Percentiles rank a stretch among this genome's conserved stretches.
phyloP scores from a whole-genome alignment of 1,284 basidiomycete genomes.

The Pholiota adiposa region DNA sequence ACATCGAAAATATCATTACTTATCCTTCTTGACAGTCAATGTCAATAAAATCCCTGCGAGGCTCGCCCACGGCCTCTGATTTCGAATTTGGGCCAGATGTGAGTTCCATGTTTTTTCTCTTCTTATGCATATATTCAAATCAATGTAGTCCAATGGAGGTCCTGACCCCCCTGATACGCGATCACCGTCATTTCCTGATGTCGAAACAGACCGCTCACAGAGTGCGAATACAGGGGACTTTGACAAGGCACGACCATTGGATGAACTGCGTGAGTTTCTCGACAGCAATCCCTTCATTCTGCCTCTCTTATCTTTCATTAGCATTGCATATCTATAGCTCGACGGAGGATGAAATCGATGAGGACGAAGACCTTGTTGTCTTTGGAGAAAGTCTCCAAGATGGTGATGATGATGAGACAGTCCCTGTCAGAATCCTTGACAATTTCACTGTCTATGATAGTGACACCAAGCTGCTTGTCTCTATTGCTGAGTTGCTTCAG shows the following conservation, averaged over 20 bases:
- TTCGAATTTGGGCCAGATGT: constrained; percentile 20
- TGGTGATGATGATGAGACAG: constrained; percentile 33
- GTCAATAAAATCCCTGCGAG: constrained; percentile 3
- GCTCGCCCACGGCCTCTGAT: constrained; percentile 36
- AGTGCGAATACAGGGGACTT: background rate
- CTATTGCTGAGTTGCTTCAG: constrained; percentile 39
- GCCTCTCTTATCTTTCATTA: background rate
- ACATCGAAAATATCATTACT: background rate
- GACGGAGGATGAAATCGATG: constrained; percentile 38
- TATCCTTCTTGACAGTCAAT: background rate
- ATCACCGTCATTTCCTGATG: background rate
- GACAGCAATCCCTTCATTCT: background rate
- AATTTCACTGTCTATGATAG: constrained; percentile 55
- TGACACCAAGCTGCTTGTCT: constrained; percentile 38
- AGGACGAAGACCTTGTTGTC: constrained; percentile 39
- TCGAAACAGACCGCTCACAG: background rate
- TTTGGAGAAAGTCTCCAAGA: constrained; percentile 39
- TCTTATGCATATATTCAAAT: constrained; percentile 6
- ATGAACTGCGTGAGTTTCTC: background rate
- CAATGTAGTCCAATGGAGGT: background rate
- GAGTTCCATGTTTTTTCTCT: background rate
- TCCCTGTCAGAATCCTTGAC: constrained; percentile 57
- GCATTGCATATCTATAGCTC: constrained; percentile 20
- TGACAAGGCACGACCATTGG: background rate
- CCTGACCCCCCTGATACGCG: constrained; percentile 1